Conservation (phyloP, 768 basidiomycete species). For the Cytidiella melzeri region DNA sequence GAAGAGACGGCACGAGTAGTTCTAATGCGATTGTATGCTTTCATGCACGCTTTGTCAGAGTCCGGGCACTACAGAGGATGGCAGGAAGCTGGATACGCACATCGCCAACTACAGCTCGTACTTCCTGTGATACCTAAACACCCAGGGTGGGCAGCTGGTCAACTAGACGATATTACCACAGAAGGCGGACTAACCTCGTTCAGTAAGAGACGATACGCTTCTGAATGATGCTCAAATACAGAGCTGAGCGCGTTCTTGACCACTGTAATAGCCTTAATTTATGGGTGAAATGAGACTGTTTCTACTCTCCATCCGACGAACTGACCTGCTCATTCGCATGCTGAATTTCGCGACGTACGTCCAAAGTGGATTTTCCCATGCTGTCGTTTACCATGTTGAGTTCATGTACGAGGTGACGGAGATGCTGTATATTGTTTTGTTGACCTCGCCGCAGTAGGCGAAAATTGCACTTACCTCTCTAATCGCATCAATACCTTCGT, state of each 20-base stretch:
- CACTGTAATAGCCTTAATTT: too few species aligned
- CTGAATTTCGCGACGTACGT: not conserved
- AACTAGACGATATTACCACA: not conserved
- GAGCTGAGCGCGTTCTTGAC: too few species aligned
- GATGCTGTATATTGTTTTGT: not conserved
- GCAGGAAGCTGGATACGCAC: not conserved
- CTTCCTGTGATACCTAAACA: not conserved
- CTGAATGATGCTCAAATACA: too few species aligned
- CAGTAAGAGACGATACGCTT: too few species aligned
- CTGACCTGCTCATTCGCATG: not conserved
- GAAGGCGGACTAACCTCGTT: not conserved
- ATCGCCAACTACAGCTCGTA: not conserved
- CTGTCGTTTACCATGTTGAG: not conserved
- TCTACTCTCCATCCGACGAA: too few species aligned
- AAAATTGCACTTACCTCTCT: constrained; percentile 10
- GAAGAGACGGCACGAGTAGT: not conserved
- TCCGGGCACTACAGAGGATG: not conserved
- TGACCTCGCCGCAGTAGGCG: not conserved
- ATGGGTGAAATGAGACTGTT: too few species aligned
- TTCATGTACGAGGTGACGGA: not conserved
- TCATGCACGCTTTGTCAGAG: not conserved
- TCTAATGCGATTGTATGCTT: not conserved
- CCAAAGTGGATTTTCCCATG: not conserved
- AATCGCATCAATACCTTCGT: constrained; percentile 25
- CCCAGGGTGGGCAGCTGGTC: too few species aligned